Evolutionary conservation across 2,329 filamentous ascomycete species (phyloP), one percentile per base, ranked within the genome.

Genomic region (Calonectria henricotiae): DNA sequence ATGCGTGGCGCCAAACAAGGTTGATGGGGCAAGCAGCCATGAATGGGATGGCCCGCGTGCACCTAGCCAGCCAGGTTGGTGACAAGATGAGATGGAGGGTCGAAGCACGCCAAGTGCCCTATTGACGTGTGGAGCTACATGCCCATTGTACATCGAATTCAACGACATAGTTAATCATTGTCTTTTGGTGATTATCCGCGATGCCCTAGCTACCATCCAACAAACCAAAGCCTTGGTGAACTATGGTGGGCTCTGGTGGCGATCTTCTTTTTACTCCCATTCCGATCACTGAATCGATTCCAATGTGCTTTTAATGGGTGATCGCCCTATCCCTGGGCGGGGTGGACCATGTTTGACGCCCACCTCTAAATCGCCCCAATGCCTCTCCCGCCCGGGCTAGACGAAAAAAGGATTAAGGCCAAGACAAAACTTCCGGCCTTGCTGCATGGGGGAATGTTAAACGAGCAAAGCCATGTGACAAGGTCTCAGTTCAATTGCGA

Each of bases 381-480:
- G 74, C 72, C 73, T 71, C 69, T 74, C 73, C 73, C 74, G 62
- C 54, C 25, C 20, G 39, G 44, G 46, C 76, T 74, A 77, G 69
- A 71, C 68, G 65, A 25, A 68, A 75, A 74, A 46, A 43, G 69
- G 74, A 70, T 71, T 73, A 73, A 75, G 44, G 49, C 69, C 71
- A 54, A 75, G 68, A 73, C 63, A 61, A 60, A 60, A 65, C 62
- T 71, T 43, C 68, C 65, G 30, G 66, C 65, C 72, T 73, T 77
- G 70, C 76, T 75, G 51, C 39, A 76, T 75, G 27, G 47, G 76
- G 76, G 70, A 72, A 77, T 77, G 69, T 77, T 77, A 77, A 54
- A 77, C 76, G 76, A 77, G 66, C 37, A 54, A 54, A 46, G 68
- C 76, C 75, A 75, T 76, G 75, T 74, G 76, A 76, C 65, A 62